Percentiles rank a stretch among this genome's conserved stretches.
Evolutionary conservation across 768 basidiomycete species (phyloP).

Genomic region (Harrya chromipes): DNA sequence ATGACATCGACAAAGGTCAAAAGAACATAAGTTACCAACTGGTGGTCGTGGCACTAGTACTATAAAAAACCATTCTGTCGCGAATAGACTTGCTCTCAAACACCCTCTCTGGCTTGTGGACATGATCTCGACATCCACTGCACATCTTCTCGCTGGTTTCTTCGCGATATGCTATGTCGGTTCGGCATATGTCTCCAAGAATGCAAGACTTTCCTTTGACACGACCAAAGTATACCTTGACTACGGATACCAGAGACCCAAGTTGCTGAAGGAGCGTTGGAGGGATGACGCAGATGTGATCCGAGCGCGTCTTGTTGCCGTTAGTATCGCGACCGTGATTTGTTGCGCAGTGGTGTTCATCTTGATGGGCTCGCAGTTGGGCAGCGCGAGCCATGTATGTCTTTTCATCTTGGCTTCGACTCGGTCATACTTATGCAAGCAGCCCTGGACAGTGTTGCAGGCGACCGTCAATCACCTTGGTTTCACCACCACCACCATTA

Average conservation of each 20-base stretch:
- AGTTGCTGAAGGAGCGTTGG: constrained; percentile 47
- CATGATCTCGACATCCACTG: constrained; percentile 32
- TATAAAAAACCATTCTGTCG: constrained; percentile 10
- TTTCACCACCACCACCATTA: constrained; percentile 27
- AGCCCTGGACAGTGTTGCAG: constrained; percentile 21
- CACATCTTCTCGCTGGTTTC: constrained; percentile 54
- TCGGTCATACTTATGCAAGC: constrained; percentile 5
- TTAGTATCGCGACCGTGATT: constrained; percentile 54
- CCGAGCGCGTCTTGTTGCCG: constrained; percentile 69
- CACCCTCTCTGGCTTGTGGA: not conserved
- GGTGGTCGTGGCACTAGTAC: no score
- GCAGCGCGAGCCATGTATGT: constrained; percentile 13
- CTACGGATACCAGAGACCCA: constrained; percentile 29
- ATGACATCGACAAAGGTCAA: not conserved
- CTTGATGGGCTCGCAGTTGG: constrained; percentile 36
- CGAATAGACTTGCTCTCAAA: constrained; percentile 1
- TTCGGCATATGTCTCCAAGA: constrained; percentile 73
- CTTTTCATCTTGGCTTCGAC: not conserved
- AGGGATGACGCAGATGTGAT: constrained; percentile 88
- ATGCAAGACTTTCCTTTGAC: constrained; percentile 54
- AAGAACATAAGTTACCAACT: constrained; percentile 14
- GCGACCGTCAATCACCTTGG: constrained; percentile 44
- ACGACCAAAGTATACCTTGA: constrained; percentile 24
- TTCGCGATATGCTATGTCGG: constrained; percentile 76
- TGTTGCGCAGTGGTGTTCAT: constrained; percentile 52